Percentiles rank a stretch among this genome's conserved stretches.
Conservation (phyloP, 352 stramenopile genomes). For the Pythium monospermum region DNA sequence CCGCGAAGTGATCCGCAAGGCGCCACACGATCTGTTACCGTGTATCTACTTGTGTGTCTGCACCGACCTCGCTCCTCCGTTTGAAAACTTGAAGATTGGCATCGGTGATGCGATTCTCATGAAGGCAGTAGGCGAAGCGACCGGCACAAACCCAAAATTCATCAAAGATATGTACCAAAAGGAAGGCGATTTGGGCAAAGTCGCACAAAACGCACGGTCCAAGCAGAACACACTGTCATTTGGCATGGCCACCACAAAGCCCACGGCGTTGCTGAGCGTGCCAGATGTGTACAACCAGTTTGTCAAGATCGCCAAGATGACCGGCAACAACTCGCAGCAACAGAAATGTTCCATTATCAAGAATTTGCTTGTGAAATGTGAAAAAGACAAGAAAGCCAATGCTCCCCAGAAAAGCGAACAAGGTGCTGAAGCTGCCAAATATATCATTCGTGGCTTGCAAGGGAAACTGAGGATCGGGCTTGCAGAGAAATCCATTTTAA, state of each 20-base stretch:
- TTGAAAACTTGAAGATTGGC: slow-evolving; percentile 97
- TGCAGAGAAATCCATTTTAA: slow-evolving; percentile 96
- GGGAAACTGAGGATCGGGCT: slow-evolving; percentile 98
- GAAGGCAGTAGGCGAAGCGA: slow-evolving; percentile 95
- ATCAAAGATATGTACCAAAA: slow-evolving; percentile 96
- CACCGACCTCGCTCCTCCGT: slow-evolving; percentile 92
- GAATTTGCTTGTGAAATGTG: slow-evolving; percentile 91
- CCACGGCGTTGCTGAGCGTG: slow-evolving; percentile 83
- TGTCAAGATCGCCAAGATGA: slow-evolving; percentile 93
- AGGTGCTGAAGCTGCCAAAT: slow-evolving; percentile 90
- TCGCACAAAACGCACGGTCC: slow-evolving; percentile 91
- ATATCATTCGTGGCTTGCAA: slow-evolving; percentile 97
- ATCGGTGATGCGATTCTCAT: slow-evolving; percentile 98
- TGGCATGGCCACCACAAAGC: slow-evolving; percentile 56
- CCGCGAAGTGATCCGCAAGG: slow-evolving; percentile 61
- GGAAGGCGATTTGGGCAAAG: slow-evolving; percentile 96
- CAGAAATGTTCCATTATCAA: slow-evolving; percentile 98
- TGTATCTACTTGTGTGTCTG: slow-evolving; percentile 90
- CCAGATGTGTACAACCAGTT: slow-evolving; percentile 87
- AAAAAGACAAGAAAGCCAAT: slow-evolving; percentile 69
- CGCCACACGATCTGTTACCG: slow-evolving; percentile 79
- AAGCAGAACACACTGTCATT: slow-evolving; percentile 93
- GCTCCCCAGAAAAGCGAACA: slow-evolving; percentile 48
- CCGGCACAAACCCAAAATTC: slow-evolving; percentile 85
- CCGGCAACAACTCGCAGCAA: slow-evolving; percentile 94